phyloP scores from a whole-genome alignment of 2,329 filamentous ascomycete genomes.

The Penicillium sp. region DNA sequence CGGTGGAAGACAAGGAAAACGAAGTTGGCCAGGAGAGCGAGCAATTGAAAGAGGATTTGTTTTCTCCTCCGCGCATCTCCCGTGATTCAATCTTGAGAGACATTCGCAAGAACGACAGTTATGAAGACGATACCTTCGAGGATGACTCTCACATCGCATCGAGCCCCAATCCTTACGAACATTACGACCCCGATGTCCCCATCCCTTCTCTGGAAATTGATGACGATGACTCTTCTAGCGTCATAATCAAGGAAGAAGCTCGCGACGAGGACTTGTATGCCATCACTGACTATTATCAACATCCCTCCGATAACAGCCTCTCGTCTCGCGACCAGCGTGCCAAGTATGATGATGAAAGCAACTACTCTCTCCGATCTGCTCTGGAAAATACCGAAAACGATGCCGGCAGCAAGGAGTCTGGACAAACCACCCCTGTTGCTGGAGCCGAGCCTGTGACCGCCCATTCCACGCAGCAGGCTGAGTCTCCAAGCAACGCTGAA shows the following conservation, averaged over 20 bases:
- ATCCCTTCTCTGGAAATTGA: slow-evolving; percentile 80
- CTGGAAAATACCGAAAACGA: slow-evolving; percentile 26
- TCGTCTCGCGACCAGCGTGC: slow-evolving; percentile 30
- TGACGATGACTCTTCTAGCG: slow-evolving; percentile 54
- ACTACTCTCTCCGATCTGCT: slow-evolving; percentile 51
- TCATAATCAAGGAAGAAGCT: slow-evolving; percentile 65
- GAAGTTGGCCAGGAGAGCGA: slow-evolving; percentile 15
- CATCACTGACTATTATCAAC: slow-evolving; percentile 65
- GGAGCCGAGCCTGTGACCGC: not conserved
- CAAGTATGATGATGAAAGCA: slow-evolving; percentile 56
- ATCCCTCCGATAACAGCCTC: slow-evolving; percentile 39
- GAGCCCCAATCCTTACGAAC: slow-evolving; percentile 56
- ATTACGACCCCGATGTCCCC: slow-evolving; percentile 81
- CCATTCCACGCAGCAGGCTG: not conserved
- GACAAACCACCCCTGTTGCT: slow-evolving; percentile 35
- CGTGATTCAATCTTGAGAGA: slow-evolving; percentile 89
- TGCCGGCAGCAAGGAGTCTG: slow-evolving; percentile 31
- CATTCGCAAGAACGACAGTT: slow-evolving; percentile 65
- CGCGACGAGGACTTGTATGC: slow-evolving; percentile 61
- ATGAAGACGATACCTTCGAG: slow-evolving; percentile 59
- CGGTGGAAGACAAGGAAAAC: not conserved
- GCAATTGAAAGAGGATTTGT: slow-evolving; percentile 59
- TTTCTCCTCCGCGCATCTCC: slow-evolving; percentile 72
- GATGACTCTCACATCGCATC: slow-evolving; percentile 61
- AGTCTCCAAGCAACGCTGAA: slow-evolving; percentile 32